These are phyloP conservation scores for Priceomyces medius DNA, from an alignment of 805 yeast genomes.

Conservation along the genomic window DNA sequence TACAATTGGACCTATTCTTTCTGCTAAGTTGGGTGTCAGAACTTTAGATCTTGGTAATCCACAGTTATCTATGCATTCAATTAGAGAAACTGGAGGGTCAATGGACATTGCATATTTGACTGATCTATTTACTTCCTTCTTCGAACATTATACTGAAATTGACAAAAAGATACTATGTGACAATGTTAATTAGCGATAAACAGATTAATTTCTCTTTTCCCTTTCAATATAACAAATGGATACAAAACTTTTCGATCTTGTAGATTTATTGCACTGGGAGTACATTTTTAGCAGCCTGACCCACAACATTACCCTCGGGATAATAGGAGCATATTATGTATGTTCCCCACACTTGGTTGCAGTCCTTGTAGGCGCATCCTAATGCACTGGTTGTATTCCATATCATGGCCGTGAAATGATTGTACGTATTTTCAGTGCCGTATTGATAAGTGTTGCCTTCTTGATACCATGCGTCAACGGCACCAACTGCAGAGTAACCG, in stretches of 20 bases:
- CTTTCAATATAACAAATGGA: neutral
- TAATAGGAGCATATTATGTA: conserved; percentile 41
- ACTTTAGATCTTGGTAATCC: conserved; percentile 91
- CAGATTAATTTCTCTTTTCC: no score
- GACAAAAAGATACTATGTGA: conserved; percentile 31
- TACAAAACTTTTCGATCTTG: neutral
- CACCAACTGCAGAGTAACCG: conserved; percentile 33
- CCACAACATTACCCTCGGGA: conserved; percentile 31
- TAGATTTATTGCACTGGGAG: conserved; percentile 16
- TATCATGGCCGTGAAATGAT: conserved; percentile 40
- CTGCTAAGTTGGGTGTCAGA: conserved; percentile 82
- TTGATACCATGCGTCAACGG: conserved; percentile 41
- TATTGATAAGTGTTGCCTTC: conserved; percentile 33
- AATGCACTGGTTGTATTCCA: conserved; percentile 33
- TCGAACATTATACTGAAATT: conserved; percentile 33
- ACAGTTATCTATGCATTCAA: conserved; percentile 89
- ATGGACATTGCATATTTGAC: conserved; percentile 66
- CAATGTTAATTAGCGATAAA: conserved; percentile 9
- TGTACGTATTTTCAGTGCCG: conserved; percentile 24
- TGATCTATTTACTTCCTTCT: conserved; percentile 62
- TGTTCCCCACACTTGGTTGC: conserved; percentile 31
- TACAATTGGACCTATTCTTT: conserved; percentile 92
- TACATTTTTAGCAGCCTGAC: conserved; percentile 22
- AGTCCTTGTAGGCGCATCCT: conserved; percentile 36
- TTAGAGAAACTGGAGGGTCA: conserved; percentile 87